Evolutionary conservation across 2,329 filamentous ascomycete genomes (phyloP).

Genomic region (Thyridium curvatum): DNA sequence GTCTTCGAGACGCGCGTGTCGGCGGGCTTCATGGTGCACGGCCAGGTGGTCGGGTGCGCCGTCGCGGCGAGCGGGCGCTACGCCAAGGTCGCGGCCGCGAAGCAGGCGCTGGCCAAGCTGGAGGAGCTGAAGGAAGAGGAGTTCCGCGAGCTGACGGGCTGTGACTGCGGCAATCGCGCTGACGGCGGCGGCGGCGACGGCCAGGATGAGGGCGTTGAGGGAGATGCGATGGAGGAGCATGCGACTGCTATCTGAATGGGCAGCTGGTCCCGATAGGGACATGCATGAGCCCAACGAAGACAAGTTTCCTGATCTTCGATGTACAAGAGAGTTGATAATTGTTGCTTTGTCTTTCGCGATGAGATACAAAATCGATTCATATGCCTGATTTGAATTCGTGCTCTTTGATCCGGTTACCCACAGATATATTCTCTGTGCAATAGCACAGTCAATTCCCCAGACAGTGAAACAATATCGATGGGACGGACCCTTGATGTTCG

Average conservation of each 20-base stretch:
- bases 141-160: conserved; percentile 56
- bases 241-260: neutral
- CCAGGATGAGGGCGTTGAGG: neutral
- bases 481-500: too few species aligned
- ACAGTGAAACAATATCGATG: too few species aligned
- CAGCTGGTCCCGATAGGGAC: too few species aligned
- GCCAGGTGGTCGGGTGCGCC: conserved; percentile 55
- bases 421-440: too few species aligned
- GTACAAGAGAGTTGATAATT: too few species aligned
- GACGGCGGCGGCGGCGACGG: conserved; percentile 10
- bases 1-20: conserved; percentile 39
- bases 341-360: too few species aligned
- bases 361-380: too few species aligned
- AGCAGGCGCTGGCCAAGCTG: conserved; percentile 46
- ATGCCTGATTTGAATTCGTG: too few species aligned
- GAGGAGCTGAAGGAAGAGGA: conserved; percentile 39
- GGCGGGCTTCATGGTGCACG: conserved; percentile 72
- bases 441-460: too few species aligned
- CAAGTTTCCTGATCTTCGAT: too few species aligned
- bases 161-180: conserved; percentile 45
- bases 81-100: conserved; percentile 64
- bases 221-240: conserved; percentile 4
- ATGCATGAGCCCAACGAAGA: too few species aligned
- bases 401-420: too few species aligned
- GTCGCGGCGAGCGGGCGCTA: conserved; percentile 60